phyloP scores from a whole-genome alignment of 176 grass and related monocot genomes.

The Oryza nivara region DNA sequence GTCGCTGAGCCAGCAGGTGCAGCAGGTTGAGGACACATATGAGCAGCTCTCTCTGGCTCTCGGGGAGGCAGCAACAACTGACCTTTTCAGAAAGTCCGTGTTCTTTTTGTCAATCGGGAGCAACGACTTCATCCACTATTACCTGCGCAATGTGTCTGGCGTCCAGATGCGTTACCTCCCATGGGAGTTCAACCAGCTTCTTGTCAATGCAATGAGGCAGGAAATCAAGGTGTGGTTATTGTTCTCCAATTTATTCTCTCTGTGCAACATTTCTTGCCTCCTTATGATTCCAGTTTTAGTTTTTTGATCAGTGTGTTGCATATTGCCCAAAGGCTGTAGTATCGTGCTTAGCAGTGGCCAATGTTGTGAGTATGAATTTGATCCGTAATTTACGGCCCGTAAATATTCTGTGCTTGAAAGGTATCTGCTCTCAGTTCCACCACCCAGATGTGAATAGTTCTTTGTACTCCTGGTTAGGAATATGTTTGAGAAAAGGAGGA shows the following conservation, averaged over 20 bases:
- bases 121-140: slow-evolving; percentile 89
- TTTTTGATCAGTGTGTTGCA: neutral
- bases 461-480: neutral
- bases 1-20: slow-evolving; percentile 72
- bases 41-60: slow-evolving; percentile 62
- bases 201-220: slow-evolving; percentile 63
- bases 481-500: neutral
- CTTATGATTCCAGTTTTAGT: neutral
- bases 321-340: neutral
- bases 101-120: slow-evolving; percentile 81
- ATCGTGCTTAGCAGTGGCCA: neutral
- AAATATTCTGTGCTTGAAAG: neutral
- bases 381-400: too few relatives aligned
- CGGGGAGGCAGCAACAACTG: slow-evolving; percentile 57
- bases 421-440: neutral
- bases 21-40: slow-evolving; percentile 70
- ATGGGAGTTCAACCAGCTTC: slow-evolving; percentile 83
- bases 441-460: neutral
- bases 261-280: neutral
- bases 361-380: neutral
- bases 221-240: slow-evolving; percentile 57
- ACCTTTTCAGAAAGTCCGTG: slow-evolving; percentile 61
- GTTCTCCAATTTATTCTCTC: slow-evolving; percentile 7
- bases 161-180: slow-evolving; percentile 66
- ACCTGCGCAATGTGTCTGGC: slow-evolving; percentile 61